phyloP scores from a whole-genome alignment of 23 red algal species.

The Agarophyton chilense region DNA sequence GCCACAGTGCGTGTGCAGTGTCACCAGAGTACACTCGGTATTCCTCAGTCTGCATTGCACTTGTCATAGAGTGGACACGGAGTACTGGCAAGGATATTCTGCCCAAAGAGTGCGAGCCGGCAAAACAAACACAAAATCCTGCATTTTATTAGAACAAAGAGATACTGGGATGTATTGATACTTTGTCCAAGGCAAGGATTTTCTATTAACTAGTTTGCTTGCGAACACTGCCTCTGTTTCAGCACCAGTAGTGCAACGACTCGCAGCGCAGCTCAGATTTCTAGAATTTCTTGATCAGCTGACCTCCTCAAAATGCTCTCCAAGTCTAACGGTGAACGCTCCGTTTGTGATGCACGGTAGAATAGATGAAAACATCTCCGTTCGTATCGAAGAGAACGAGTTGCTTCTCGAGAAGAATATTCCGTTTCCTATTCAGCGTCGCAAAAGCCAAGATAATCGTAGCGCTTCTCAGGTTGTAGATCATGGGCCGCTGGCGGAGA shows the following conservation, averaged over 20 bases:
- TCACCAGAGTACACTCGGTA: too few relatives aligned
- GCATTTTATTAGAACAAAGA: conserved; percentile 19
- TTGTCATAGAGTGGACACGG: too few relatives aligned
- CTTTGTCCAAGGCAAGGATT: conserved; percentile 19
- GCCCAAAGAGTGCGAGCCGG: too few relatives aligned
- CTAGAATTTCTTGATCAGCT: conserved; percentile 13
- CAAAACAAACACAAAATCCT: neutral
- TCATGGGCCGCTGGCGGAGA: too few relatives aligned
- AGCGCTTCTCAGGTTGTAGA: neutral
- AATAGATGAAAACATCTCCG: neutral
- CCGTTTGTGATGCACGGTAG: neutral
- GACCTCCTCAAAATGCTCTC: neutral
- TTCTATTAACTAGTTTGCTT: neutral
- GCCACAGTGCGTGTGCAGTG: too few relatives aligned
- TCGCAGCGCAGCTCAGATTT: conserved; percentile 2
- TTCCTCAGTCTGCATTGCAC: too few relatives aligned
- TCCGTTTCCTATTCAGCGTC: neutral
- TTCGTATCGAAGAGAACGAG: neutral
- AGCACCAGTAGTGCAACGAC: neutral
- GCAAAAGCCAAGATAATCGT: neutral
- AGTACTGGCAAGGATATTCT: too few relatives aligned
- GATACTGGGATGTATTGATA: conserved; percentile 18
- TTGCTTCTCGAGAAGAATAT: neutral
- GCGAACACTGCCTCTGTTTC: conserved; percentile 15
- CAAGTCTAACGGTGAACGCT: neutral